These are phyloP conservation scores for Diplodia corticola DNA, from an alignment of 2,329 filamentous ascomycete species.

Conservation along the genomic window DNA sequence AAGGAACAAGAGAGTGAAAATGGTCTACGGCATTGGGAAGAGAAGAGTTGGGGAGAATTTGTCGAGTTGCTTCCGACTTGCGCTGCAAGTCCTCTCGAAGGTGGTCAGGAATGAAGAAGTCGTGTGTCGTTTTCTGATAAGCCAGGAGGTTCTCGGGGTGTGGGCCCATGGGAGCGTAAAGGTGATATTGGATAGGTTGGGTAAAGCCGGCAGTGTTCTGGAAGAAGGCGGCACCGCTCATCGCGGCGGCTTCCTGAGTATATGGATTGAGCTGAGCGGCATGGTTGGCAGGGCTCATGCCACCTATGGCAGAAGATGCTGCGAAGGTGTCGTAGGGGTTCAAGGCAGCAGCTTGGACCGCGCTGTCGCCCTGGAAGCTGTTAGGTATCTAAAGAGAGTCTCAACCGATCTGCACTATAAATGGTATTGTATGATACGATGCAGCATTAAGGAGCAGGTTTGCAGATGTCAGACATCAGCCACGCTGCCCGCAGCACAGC, in stretches of 20 bases:
- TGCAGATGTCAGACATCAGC: not conserved
- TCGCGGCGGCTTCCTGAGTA: conserved; percentile 65
- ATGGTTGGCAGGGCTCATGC: conserved; percentile 40
- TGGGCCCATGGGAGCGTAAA: conserved; percentile 86
- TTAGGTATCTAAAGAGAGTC: conserved; percentile 9
- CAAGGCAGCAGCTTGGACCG: conserved; percentile 32
- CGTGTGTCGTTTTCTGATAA: conserved; percentile 83
- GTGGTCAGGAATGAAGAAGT: conserved; percentile 88
- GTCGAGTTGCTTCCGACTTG: conserved; percentile 80
- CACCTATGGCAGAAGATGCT: conserved; percentile 36
- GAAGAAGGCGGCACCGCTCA: conserved; percentile 68
- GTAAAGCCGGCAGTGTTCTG: conserved; percentile 57
- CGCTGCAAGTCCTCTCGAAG: conserved; percentile 85
- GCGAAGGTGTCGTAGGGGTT: conserved; percentile 48
- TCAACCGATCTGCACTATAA: not conserved
- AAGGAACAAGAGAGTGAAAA: conserved; percentile 87
- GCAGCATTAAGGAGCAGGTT: not conserved
- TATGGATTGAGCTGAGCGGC: conserved; percentile 63
- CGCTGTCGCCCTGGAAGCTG: conserved; percentile 36
- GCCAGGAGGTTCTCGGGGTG: conserved; percentile 76
- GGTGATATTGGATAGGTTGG: conserved; percentile 72
- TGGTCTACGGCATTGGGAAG: conserved; percentile 76
- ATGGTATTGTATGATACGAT: not conserved
- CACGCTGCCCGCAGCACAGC: not conserved
- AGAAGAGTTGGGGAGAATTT: conserved; percentile 78